phyloP scores from a whole-genome alignment of 2,329 filamentous ascomycete genomes.

The Calonectria multiphialidica region DNA sequence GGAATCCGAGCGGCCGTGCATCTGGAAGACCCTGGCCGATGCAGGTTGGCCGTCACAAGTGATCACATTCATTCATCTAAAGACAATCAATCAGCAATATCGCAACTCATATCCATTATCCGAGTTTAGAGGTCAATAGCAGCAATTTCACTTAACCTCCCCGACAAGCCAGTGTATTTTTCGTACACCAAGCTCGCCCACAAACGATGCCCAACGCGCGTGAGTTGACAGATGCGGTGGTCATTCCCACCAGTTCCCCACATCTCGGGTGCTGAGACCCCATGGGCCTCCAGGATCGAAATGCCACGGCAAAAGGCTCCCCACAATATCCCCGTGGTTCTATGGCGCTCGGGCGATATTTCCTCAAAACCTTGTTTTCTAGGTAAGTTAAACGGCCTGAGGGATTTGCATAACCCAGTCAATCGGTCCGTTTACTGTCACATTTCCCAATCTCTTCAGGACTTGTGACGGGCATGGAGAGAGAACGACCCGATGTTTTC shows the following conservation, averaged over 20 bases:
- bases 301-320: constrained; percentile 6
- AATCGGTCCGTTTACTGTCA: constrained; percentile 7
- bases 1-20: neutral
- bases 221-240: neutral
- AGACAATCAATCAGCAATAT: neutral
- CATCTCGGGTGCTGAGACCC: neutral
- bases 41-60: neutral
- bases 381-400: neutral
- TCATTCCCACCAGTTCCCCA: neutral
- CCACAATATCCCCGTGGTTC: neutral
- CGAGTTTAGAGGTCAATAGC: neutral
- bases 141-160: neutral
- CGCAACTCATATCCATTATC: too few relatives aligned
- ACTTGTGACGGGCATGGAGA: neutral
- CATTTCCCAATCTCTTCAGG: constrained; percentile 4
- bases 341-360: neutral
- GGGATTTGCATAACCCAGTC: constrained; percentile 1
- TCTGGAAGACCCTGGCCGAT: neutral
- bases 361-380: neutral
- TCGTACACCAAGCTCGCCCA: neutral
- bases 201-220: neutral
- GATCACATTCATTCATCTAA: too few relatives aligned
- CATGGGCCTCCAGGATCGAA: constrained; percentile 7
- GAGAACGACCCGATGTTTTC: neutral
- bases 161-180: neutral